Evolutionary conservation across 148 eudicot species (phyloP).

Genomic region (Fagopyrum esculentum): DNA sequence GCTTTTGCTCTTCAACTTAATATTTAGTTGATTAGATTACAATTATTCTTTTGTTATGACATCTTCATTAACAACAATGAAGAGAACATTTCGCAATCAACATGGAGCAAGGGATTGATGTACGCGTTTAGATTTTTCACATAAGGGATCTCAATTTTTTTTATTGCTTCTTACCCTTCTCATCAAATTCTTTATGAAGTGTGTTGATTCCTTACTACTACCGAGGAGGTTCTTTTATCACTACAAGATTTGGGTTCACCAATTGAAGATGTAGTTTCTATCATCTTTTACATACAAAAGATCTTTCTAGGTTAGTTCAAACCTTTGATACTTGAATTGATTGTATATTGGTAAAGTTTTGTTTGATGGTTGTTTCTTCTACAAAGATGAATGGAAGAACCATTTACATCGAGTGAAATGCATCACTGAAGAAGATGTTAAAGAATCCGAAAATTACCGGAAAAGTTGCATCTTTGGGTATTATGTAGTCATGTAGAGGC

Average conservation of each 20-base stretch:
- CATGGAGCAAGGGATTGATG: no score
- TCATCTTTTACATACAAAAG: slow-evolving; percentile 19
- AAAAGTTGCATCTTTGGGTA: slow-evolving; percentile 93
- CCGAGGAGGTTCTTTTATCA: slow-evolving; percentile 93
- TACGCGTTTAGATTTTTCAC: not conserved
- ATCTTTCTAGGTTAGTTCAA: slow-evolving; percentile 76
- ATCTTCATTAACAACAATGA: no score
- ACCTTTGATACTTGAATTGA: not conserved
- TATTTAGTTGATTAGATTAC: no score
- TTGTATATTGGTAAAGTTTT: not conserved
- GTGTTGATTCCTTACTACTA: slow-evolving; percentile 88
- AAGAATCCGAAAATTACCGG: slow-evolving; percentile 46
- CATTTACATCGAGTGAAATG: slow-evolving; percentile 68
- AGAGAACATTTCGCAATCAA: no score
- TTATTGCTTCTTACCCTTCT: not conserved
- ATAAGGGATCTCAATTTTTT: not conserved
- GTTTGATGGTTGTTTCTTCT: slow-evolving; percentile 5
- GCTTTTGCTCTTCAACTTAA: no score
- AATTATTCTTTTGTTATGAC: no score
- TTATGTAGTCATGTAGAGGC: slow-evolving; percentile 58
- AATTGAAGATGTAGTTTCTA: slow-evolving; percentile 98
- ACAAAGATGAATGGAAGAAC: slow-evolving; percentile 88
- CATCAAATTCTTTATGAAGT: slow-evolving; percentile 26
- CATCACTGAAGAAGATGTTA: slow-evolving; percentile 51
- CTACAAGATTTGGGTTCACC: slow-evolving; percentile 53